Base-by-base conservation (phyloP, 306 rosid genomes). In the Vachellia pachyceras region DNA sequence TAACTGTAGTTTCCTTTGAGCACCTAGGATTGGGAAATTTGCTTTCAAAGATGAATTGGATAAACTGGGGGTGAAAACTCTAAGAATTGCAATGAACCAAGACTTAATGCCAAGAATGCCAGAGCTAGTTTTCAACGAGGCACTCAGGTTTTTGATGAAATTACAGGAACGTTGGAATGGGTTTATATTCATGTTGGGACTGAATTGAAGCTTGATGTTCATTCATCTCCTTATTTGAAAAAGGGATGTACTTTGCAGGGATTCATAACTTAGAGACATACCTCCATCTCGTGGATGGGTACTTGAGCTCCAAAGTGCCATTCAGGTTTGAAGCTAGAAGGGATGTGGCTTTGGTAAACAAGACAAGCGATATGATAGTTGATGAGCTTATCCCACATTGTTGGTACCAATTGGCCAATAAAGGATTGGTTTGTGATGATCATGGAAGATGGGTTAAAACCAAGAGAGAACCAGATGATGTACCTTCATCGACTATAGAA, bases 401-500 rank as follows among this genome's bases (percentile, higher is more conserved):
- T 75, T 92, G 97, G 97, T 89, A 85, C 83, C 93, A 89, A 50
- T 69, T 86, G 77, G 87, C 89, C 11, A 85, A 92, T 65, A 90
- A 89, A 57, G 97, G 95, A 7, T 74, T 90, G 79, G 91, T 92
- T 10, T 64, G 89, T 49, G 90, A 90, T 57, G 82, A 35, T 71
- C 80, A 87, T 54, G 97, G 97, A 23, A 85, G 94, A 87, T 92
- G 97, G 97, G 97, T 92, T 29, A 92, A 85, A 65, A 92, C 93
- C 41, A 87, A 58, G 52, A 86, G 93, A 87, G 90, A 87, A 52
- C 79, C 79, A 0, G 94, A 92, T 46, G 94, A 92, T 67, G 78
- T 92, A 40, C 97, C 97, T 83, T 90, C 92, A 9, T 90, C 92
- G 55, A 37, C n/a, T 65, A 64, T 66, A 23, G 87, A 81, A 74